Evolutionary conservation across 2,329 filamentous ascomycete genomes (phyloP).

Genomic region (Penicillium decumbens): DNA sequence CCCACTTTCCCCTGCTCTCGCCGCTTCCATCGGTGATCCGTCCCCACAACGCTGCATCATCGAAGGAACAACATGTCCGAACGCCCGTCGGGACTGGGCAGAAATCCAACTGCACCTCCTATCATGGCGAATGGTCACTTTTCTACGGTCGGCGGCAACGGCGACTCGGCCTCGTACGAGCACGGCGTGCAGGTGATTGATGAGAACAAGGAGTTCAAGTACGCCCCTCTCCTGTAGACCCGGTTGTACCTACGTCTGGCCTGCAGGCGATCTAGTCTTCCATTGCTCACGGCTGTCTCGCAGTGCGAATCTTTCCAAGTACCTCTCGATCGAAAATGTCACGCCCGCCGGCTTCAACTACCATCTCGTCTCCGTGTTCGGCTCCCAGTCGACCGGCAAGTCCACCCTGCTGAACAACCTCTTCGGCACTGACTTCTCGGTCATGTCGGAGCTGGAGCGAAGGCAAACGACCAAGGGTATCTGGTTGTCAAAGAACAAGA

Average conservation of each 20-base stretch:
- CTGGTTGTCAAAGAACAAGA: conserved; percentile 98
- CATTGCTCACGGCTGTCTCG: conserved; percentile 12
- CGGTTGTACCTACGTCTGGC: neutral
- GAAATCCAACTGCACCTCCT: conserved; percentile 32
- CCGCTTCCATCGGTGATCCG: conserved; percentile 15
- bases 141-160: conserved; percentile 39
- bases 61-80: conserved; percentile 21
- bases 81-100: conserved; percentile 24
- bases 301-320: conserved; percentile 72
- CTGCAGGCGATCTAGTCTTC: neutral
- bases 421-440: conserved; percentile 92
- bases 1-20: conserved; percentile 12
- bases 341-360: conserved; percentile 95
- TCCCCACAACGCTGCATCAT: conserved; percentile 15
- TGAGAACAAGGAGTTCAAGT: conserved; percentile 97
- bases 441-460: conserved; percentile 93
- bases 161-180: conserved; percentile 56
- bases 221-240: conserved; percentile 34
- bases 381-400: conserved; percentile 97
- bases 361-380: conserved; percentile 97
- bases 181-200: conserved; percentile 97
- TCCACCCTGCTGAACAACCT: conserved; percentile 94
- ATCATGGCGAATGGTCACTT: conserved; percentile 47
- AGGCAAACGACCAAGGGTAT: conserved; percentile 98
- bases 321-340: conserved; percentile 73